A percentile compares a stretch with the other conserved stretches of the same genome.
These are phyloP conservation scores for Amanita subjunquillea DNA, from an alignment of 768 basidiomycete species.

Conservation along the genomic window DNA sequence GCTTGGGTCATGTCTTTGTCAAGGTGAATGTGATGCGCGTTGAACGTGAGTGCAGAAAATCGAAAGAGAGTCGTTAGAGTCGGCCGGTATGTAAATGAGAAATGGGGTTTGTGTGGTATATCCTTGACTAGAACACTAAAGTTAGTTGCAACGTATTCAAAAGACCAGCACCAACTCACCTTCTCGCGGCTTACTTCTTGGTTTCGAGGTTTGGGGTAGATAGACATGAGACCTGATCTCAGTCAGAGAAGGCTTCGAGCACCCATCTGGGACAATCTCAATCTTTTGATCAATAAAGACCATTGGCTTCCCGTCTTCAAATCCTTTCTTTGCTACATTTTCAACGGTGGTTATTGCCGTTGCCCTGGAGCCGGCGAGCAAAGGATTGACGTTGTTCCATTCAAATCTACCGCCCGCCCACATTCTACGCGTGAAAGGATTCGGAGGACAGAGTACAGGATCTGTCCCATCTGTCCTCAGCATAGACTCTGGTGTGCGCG, in stretches of 20 bases:
- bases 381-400: conserved; percentile 40
- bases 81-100: conserved; percentile 59
- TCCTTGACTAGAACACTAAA: conserved; percentile 8
- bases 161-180: neutral
- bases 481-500: conserved; percentile 41
- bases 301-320: conserved; percentile 55
- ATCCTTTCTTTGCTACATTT: conserved; percentile 53
- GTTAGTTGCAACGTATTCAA: conserved; percentile 11
- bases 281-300: conserved; percentile 67
- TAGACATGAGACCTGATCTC: conserved; percentile 70
- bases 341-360: conserved; percentile 36
- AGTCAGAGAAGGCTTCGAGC: conserved; percentile 32
- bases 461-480: conserved; percentile 68
- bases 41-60: conserved; percentile 81
- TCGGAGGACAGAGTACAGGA: conserved; percentile 58
- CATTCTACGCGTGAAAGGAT: conserved; percentile 71
- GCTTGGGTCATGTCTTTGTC: conserved; percentile 62
- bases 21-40: conserved; percentile 77
- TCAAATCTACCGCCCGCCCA: conserved; percentile 67
- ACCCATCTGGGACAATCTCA: conserved; percentile 34
- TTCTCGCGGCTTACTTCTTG: conserved; percentile 1
- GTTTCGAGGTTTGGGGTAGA: conserved; percentile 21
- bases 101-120: conserved; percentile 38
- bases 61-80: conserved; percentile 69
- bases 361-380: conserved; percentile 46